Evolutionary conservation across 352 stramenopile genomes (phyloP).

Genomic region (Pythium volutum): DNA sequence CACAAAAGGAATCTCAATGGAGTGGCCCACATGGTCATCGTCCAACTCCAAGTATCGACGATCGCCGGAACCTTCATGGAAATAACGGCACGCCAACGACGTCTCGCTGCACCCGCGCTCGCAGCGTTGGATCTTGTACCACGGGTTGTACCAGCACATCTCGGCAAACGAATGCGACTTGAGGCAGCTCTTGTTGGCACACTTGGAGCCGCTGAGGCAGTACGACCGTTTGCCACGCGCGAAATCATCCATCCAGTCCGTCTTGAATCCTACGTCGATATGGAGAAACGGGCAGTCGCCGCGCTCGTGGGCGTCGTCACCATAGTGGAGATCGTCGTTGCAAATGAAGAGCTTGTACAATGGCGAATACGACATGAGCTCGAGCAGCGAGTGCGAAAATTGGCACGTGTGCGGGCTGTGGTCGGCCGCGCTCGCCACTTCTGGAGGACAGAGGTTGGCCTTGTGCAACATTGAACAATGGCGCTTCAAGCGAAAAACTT

Average conservation of each 20-base stretch:
- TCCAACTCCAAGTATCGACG: slow-evolving; percentile 13
- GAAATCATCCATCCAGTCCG: slow-evolving; percentile 13
- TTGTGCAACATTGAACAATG: slow-evolving; percentile 6
- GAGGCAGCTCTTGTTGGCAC: slow-evolving; percentile 2
- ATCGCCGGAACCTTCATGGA: slow-evolving; percentile 10
- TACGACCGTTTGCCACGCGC: slow-evolving; percentile 5
- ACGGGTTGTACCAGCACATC: slow-evolving; percentile 14
- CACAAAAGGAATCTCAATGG: slow-evolving; percentile 13
- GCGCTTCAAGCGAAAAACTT: slow-evolving; percentile 8
- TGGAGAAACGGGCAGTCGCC: slow-evolving; percentile 6
- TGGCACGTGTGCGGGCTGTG: slow-evolving; percentile 3
- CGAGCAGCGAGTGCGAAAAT: slow-evolving; percentile 2
- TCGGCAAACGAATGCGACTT: slow-evolving; percentile 9
- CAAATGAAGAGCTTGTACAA: slow-evolving; percentile 11
- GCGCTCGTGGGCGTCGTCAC: neutral
- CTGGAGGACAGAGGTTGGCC: neutral
- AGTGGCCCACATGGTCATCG: slow-evolving; percentile 12
- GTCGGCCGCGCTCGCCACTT: neutral
- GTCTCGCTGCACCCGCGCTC: slow-evolving; percentile 6
- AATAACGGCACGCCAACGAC: slow-evolving; percentile 4
- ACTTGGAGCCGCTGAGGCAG: neutral
- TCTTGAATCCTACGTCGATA: slow-evolving; percentile 5
- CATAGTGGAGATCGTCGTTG: slow-evolving; percentile 1
- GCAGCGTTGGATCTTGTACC: slow-evolving; percentile 10
- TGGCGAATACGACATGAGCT: slow-evolving; percentile 9